Percentiles rank a stretch among this genome's conserved stretches.
Evolutionary conservation across 176 grass and related monocot species (phyloP).

Genomic region (Pontederia crassipes): DNA sequence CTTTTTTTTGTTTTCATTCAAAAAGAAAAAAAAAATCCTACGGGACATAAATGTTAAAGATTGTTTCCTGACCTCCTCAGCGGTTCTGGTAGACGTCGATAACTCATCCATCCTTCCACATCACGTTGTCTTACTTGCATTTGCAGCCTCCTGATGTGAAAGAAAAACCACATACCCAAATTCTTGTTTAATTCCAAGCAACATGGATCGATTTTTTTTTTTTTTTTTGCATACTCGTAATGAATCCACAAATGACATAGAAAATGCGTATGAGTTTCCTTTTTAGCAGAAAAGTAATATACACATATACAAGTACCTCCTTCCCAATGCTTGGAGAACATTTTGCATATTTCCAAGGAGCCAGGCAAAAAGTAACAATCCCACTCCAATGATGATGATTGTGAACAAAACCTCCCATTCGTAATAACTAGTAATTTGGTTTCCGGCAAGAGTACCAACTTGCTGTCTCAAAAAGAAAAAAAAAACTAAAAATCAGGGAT

Average conservation of each 20-base stretch:
- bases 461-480: not conserved
- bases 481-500: no score
- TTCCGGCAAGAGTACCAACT: not conserved
- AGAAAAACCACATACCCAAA: no score
- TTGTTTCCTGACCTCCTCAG: not conserved
- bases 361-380: not conserved
- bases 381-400: not conserved
- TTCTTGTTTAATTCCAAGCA: no score
- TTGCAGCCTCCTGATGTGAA: not conserved
- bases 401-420: not conserved
- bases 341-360: not conserved
- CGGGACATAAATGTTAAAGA: no score
- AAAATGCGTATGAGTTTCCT: no score
- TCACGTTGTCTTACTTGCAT: not conserved
- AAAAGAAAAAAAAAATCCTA: no score
- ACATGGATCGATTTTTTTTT: no score
- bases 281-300: no score
- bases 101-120: not conserved
- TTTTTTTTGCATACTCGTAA: no score
- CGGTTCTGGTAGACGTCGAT: not conserved
- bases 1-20: no score
- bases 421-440: not conserved
- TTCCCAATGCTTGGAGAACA: not conserved
- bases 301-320: no score
- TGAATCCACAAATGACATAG: no score